Conservation (phyloP, 805 yeast genomes). For the Allodekkera sacchari region DNA sequence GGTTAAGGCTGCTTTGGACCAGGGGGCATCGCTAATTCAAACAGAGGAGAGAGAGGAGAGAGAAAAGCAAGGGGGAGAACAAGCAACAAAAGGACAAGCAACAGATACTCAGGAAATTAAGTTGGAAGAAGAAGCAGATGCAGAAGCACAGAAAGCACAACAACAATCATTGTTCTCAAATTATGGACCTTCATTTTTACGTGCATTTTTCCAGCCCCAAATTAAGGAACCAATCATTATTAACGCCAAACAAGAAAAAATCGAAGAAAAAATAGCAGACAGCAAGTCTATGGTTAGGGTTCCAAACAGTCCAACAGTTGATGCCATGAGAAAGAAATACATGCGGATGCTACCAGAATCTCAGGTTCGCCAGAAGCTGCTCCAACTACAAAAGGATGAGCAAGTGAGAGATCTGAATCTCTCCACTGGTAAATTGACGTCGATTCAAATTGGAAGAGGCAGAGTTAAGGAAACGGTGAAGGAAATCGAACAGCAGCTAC, state of each 20-base stretch:
- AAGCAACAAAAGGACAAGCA: conserved; percentile 2
- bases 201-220: conserved; percentile 18
- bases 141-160: background rate
- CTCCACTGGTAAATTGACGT: conserved; percentile 2
- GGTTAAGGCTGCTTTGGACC: conserved; percentile 23
- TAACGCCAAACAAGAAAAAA: conserved; percentile 1
- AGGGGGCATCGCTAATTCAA: background rate
- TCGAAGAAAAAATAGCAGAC: background rate
- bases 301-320: conserved; percentile 5
- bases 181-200: conserved; percentile 9
- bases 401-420: conserved; percentile 3
- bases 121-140: background rate
- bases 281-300: conserved; percentile 2
- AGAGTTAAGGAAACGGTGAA: conserved; percentile 20
- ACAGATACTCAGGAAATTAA: background rate
- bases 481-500: conserved; percentile 16
- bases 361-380: conserved; percentile 6
- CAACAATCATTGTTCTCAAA: conserved; percentile 3
- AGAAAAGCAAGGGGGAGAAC: background rate
- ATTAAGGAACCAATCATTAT: conserved; percentile 18
- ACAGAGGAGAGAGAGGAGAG: background rate
- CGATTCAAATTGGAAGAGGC: conserved; percentile 15
- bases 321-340: background rate
- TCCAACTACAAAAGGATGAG: conserved; percentile 8
- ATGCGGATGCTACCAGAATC: conserved; percentile 1